A percentile compares a stretch with the other conserved stretches of the same genome.
Evolutionary conservation across 768 basidiomycete genomes (phyloP).

Genomic region (Panus rudis): DNA sequence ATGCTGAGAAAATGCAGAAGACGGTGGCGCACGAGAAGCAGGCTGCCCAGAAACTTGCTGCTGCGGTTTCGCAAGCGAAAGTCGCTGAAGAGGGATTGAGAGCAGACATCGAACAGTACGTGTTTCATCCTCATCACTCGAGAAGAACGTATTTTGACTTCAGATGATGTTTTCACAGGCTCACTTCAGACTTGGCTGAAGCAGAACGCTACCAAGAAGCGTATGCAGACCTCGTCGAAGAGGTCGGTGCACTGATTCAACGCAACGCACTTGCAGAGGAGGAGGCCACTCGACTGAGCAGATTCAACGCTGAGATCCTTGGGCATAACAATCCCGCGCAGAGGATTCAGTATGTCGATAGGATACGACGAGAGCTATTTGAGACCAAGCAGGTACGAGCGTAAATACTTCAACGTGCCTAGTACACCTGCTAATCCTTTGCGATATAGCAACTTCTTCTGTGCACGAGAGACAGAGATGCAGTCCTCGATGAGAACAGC

Average conservation of each 20-base stretch:
- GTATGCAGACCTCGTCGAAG: slow-evolving; percentile 56
- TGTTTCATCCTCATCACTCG: slow-evolving; percentile 9
- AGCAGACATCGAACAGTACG: slow-evolving; percentile 63
- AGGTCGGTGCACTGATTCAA: slow-evolving; percentile 56
- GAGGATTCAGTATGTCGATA: slow-evolving; percentile 81
- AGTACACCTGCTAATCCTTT: neutral
- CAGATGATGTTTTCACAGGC: slow-evolving; percentile 19
- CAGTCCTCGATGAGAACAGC: slow-evolving; percentile 21
- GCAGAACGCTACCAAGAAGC: slow-evolving; percentile 64
- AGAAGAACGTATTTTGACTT: neutral
- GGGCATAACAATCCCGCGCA: slow-evolving; percentile 82
- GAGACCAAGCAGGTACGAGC: slow-evolving; percentile 72
- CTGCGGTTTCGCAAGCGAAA: slow-evolving; percentile 46
- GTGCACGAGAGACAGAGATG: slow-evolving; percentile 26
- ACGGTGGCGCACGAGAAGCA: slow-evolving; percentile 27
- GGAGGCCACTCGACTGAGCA: slow-evolving; percentile 68
- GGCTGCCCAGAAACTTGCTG: slow-evolving; percentile 38
- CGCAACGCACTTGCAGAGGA: slow-evolving; percentile 75
- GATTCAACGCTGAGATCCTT: slow-evolving; percentile 80
- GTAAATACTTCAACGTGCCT: neutral
- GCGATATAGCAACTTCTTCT: slow-evolving; percentile 22
- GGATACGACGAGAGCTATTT: slow-evolving; percentile 72
- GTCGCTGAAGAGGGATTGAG: slow-evolving; percentile 63
- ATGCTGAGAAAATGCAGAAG: slow-evolving; percentile 24
- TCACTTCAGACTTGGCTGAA: slow-evolving; percentile 47